Evolutionary conservation across 257 asterid genomes (phyloP).

Genomic region (Solanum acaule): DNA sequence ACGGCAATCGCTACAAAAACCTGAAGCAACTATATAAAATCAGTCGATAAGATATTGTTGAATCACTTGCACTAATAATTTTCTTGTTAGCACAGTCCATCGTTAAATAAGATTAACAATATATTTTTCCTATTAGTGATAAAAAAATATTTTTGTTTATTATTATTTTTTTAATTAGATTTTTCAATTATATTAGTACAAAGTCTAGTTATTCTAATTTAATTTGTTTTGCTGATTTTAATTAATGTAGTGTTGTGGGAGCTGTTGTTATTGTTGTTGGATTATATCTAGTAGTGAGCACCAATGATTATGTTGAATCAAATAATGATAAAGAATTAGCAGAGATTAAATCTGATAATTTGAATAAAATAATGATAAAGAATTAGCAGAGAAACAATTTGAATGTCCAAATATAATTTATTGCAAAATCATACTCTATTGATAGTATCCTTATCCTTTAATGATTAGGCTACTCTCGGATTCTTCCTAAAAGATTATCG

Average conservation of each 20-base stretch:
- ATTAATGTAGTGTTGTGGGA: conserved; percentile 18
- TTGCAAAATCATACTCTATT: no score
- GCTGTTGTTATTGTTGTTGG: conserved; percentile 28
- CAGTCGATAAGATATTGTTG: background rate
- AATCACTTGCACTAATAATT: background rate
- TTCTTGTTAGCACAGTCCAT: background rate
- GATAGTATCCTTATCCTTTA: background rate
- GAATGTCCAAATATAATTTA: background rate
- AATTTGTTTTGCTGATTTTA: background rate
- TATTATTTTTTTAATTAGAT: no score
- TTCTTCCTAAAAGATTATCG: no score
- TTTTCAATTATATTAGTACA: background rate
- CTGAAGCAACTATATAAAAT: background rate
- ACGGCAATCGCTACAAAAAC: no score
- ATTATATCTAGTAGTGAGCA: conserved; percentile 26
- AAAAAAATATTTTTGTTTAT: background rate
- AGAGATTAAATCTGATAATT: no score
- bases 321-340: no score
- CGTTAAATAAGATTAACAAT: background rate
- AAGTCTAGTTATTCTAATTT: background rate
- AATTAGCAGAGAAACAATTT: no score
- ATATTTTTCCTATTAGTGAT: background rate
- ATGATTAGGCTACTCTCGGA: background rate
- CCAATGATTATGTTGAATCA: no score
- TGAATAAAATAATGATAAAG: no score